Evolutionary conservation across 2,329 filamentous ascomycete species (phyloP), one percentile per base, ranked within the genome.

Genomic region (Botryosphaeria dothidea): DNA sequence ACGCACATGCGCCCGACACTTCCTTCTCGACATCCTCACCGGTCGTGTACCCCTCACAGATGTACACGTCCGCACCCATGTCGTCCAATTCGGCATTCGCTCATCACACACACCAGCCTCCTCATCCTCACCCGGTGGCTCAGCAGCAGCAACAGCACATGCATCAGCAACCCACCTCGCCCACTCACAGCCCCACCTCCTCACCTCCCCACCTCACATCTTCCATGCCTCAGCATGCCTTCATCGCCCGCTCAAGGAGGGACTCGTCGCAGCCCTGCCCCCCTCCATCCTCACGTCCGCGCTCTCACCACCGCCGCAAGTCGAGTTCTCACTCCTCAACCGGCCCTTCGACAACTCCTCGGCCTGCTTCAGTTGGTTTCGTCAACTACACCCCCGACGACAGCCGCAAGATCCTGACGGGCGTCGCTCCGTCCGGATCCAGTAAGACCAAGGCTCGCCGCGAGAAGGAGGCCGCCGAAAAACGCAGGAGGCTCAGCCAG

Each of bases 391-490:
- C 93, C 0, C 89, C 92, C 0, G 83, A 85, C 57, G 93, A 99
- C 76, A 89, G 88, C 71, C 82, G 85, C 15, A 87, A 90, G 73
- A 89, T 99, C 48, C 86, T 99, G 77, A 92, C 87, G 7, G 94
- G 93, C 4, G 95, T 99, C 13, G 95, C 95, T 51, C 94, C 94
- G 0, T 93, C 90, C 69, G 95, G 95, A 9, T 93, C 89, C 70
- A 91, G 88, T 69, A 98, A 98, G 85, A 98, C 95, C 8, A 97
- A 97, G 76, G 92, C 92, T n/a, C 82, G 93, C 64, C 82, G 95
- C 58, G 94, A 98, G 77, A 91, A 92, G 76, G 94, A 97, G 80
- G 92, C 92, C 1, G 83, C 86, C 62, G 94, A 97, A 73, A 89
- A 90, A 78, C 83, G 91, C 71, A 80, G 89, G 69, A 84, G 85